Evolutionary conservation across 2,329 filamentous ascomycete genomes (phyloP), one percentile per base, ranked within the genome.

Genomic region (Pseudogymnoascus sp.): DNA sequence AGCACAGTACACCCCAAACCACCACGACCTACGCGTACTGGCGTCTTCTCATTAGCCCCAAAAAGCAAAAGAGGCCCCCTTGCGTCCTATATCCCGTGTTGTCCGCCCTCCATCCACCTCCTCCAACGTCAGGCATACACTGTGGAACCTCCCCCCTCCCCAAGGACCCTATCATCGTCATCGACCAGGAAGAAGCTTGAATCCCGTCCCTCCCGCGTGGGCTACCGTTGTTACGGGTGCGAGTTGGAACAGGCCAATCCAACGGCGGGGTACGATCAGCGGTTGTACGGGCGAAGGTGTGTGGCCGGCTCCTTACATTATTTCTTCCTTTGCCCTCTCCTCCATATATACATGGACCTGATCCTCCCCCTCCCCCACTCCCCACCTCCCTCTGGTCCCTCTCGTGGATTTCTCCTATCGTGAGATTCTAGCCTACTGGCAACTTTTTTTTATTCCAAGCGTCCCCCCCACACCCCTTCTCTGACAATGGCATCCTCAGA

Each of bases 151-250:
- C 30, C 30, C 30, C 30, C 30, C 30, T 9, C 43, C 43, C 8
- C 8, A 16, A 18, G 11, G 43, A n/a, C n/a, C 25, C 43, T 50
- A 50, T 50, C 43, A 50, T 50, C 43, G 43, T 50, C 43, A 50
- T 50, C 25, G 25, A 50, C 43, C 43, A 50, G 43, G 43, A 50
- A 50, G 43, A 50, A 50, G 43, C 43, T 50, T 50, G 43, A 50
- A 50, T 50, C 43, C 43, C 43, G 43, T 30, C 43, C 43, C 43
- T 50, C 43, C 43, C 43, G 43, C 43, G 43, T 50, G 43, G 43
- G 43, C 43, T 50, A 50, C 43, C 43, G 43, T 50, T 50, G 43
- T 50, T 50, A 50, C 43, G 43, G 43, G 43, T 50, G 43, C 43
- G 43, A 30, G 43, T 50, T 50, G n/a, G 25, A 50, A 30, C 43